phyloP scores from a whole-genome alignment of 352 stramenopile genomes.

The Phytopythium oedochilum region DNA sequence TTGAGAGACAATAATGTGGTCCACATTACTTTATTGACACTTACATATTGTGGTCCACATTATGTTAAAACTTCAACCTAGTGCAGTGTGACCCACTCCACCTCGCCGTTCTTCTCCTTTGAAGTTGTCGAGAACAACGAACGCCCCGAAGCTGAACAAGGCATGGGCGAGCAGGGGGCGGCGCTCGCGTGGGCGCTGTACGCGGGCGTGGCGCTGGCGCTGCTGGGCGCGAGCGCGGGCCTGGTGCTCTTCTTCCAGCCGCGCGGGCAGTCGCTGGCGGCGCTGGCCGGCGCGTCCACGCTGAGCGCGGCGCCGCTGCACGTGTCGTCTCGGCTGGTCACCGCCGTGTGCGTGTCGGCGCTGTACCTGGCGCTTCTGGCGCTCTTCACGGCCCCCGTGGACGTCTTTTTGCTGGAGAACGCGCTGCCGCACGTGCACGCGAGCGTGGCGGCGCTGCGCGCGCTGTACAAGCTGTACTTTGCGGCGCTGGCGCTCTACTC shows the following conservation, averaged over 20 bases:
- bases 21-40: neutral
- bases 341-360: constrained; percentile 54
- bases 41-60: too few species aligned
- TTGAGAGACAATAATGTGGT: neutral
- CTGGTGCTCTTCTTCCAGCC: constrained; percentile 69
- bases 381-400: constrained; percentile 73
- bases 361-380: constrained; percentile 72
- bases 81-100: too few species aligned
- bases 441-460: constrained; percentile 43
- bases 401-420: constrained; percentile 79
- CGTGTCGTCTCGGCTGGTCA: constrained; percentile 68
- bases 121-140: neutral
- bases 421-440: constrained; percentile 48
- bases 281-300: constrained; percentile 49
- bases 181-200: constrained; percentile 56
- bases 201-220: constrained; percentile 45
- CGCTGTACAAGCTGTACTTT: constrained; percentile 77
- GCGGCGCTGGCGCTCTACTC: constrained; percentile 52
- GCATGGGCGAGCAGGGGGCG: neutral
- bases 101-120: neutral
- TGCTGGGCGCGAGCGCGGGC: constrained; percentile 46
- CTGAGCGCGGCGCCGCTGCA: constrained; percentile 54
- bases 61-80: too few species aligned
- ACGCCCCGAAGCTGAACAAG: neutral
- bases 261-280: constrained; percentile 39